phyloP scores from a whole-genome alignment of 805 yeast genomes.

The Metschnikowia picachoensis region DNA sequence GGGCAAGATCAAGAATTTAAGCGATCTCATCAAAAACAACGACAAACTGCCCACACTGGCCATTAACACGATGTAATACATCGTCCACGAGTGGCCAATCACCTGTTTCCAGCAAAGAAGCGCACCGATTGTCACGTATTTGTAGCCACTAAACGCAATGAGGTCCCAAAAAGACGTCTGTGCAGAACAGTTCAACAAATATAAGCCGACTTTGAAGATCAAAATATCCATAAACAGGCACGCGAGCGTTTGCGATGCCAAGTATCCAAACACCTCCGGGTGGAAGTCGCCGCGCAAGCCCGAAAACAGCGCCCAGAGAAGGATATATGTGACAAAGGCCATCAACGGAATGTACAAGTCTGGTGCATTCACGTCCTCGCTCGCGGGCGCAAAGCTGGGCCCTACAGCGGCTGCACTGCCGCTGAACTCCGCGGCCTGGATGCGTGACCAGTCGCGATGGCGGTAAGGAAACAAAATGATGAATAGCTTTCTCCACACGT shows the following conservation, averaged over 20 bases:
- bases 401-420: slow-evolving; percentile 17
- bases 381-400: slow-evolving; percentile 63
- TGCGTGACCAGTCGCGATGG: slow-evolving; percentile 79
- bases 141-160: slow-evolving; percentile 88
- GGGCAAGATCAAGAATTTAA: slow-evolving; percentile 66
- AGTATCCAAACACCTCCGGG: slow-evolving; percentile 85
- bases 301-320: slow-evolving; percentile 76
- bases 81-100: slow-evolving; percentile 30
- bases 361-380: slow-evolving; percentile 89
- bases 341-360: slow-evolving; percentile 94
- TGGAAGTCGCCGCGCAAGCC: slow-evolving; percentile 89
- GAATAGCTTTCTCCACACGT: slow-evolving; percentile 69
- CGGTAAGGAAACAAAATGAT: slow-evolving; percentile 83
- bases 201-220: slow-evolving; percentile 76
- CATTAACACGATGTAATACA: slow-evolving; percentile 33
- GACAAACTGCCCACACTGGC: slow-evolving; percentile 44
- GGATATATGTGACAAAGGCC: slow-evolving; percentile 85
- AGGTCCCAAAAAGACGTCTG: slow-evolving; percentile 69
- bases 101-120: slow-evolving; percentile 50
- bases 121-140: slow-evolving; percentile 76
- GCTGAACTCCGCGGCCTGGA: slow-evolving; percentile 24
- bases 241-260: slow-evolving; percentile 82
- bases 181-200: slow-evolving; percentile 66
- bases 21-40: slow-evolving; percentile 64
- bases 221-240: slow-evolving; percentile 73